Evolutionary conservation across 768 basidiomycete genomes (phyloP).

Genomic region (Hortiboletus campestris): DNA sequence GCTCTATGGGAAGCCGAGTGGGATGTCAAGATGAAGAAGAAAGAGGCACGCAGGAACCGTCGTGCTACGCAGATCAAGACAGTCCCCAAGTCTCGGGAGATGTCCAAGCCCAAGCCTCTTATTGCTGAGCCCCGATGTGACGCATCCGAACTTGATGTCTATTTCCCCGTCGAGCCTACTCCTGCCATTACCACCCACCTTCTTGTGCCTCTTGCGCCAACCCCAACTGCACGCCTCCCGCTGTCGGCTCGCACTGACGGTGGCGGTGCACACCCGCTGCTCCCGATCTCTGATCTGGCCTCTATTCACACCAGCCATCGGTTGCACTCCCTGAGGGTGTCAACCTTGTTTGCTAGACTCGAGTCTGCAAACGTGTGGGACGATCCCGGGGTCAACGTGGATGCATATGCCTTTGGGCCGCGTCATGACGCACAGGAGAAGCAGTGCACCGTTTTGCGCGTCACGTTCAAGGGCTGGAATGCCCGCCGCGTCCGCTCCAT

Average conservation of each 20-base stretch:
- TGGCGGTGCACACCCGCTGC: constrained; percentile 33
- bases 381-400: constrained; percentile 45
- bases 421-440: constrained; percentile 36
- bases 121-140: constrained; percentile 6
- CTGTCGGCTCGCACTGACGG: constrained; percentile 35
- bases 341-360: constrained; percentile 66
- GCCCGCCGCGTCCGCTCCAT: constrained; percentile 60
- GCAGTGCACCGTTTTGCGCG: constrained; percentile 62
- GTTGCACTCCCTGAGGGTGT: constrained; percentile 61
- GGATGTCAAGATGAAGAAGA: constrained; percentile 55
- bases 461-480: constrained; percentile 76
- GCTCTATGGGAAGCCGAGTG: constrained; percentile 75
- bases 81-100: constrained; percentile 25
- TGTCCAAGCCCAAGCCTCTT: constrained; percentile 18
- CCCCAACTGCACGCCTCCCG: constrained; percentile 64
- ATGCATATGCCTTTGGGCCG: constrained; percentile 60
- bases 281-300: constrained; percentile 54
- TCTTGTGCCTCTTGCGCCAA: constrained; percentile 75
- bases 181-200: constrained; percentile 60
- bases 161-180: constrained; percentile 46
- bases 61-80: constrained; percentile 22
- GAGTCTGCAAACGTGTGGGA: constrained; percentile 69
- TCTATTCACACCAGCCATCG: constrained; percentile 52
- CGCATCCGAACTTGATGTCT: constrained; percentile 53
- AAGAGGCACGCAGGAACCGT: constrained; percentile 28